Evolutionary conservation across 1,284 basidiomycete genomes (phyloP).

Genomic region (Tetrapyrgos nigripes): DNA sequence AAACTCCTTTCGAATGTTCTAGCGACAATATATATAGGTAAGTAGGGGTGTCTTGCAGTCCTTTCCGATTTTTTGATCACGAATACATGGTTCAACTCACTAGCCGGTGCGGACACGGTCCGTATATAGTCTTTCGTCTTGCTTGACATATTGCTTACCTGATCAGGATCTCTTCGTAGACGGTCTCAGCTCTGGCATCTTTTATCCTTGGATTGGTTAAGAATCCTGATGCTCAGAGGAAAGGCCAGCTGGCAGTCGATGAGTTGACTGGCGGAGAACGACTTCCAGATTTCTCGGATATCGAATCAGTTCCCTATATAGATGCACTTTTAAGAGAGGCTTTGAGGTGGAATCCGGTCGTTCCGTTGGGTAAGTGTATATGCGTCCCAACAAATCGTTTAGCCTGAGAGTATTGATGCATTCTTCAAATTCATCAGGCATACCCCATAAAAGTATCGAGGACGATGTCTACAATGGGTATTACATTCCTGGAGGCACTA

Average conservation of each 20-base stretch:
- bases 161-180: neutral
- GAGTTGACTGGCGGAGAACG: neutral
- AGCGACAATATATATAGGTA: slow-evolving; percentile 14
- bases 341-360: slow-evolving; percentile 10
- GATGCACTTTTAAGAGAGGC: slow-evolving; percentile 3
- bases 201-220: neutral
- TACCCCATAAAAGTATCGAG: neutral
- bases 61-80: neutral
- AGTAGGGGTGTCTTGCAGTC: neutral
- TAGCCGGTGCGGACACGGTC: neutral
- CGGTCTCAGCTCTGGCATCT: neutral
- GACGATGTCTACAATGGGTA: slow-evolving; percentile 18
- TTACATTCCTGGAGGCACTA: slow-evolving; percentile 8
- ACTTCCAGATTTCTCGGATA: slow-evolving; percentile 21
- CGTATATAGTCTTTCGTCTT: neutral
- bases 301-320: slow-evolving; percentile 19
- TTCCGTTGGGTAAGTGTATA: slow-evolving; percentile 6
- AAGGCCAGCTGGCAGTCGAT: neutral
- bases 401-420: neutral
- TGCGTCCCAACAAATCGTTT: neutral
- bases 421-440: neutral
- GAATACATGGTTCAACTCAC: neutral
- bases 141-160: neutral
- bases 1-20: neutral
- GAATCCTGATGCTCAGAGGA: neutral